phyloP scores from a whole-genome alignment of 139 green algal genomes.

The Closterium sp. region DNA sequence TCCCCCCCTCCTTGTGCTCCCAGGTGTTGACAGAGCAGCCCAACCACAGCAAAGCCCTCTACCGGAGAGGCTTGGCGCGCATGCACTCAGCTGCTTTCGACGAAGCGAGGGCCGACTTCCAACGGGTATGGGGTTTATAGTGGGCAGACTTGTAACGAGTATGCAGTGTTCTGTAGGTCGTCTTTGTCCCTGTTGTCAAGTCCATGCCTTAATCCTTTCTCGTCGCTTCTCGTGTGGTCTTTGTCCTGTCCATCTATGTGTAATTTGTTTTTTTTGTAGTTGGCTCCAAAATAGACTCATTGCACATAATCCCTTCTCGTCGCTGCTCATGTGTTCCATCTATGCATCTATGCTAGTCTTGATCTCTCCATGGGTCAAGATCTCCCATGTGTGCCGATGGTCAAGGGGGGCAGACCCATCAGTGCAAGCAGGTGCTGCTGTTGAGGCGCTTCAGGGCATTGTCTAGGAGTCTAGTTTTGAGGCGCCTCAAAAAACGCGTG shows the following conservation, averaged over 20 bases:
- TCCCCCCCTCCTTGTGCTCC: neutral
- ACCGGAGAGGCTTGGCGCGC: neutral
- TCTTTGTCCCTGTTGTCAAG: neutral
- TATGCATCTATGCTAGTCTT: too few relatives aligned
- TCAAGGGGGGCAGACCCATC: neutral
- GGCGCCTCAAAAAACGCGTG: too few relatives aligned
- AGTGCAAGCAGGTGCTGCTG: neutral
- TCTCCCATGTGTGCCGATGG: too few relatives aligned
- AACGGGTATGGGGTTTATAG: too few relatives aligned
- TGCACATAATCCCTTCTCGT: too few relatives aligned
- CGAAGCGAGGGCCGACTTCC: neutral
- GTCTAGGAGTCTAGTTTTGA: too few relatives aligned
- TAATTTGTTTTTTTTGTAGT: neutral
- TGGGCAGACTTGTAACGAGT: neutral
- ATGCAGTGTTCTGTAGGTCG: neutral
- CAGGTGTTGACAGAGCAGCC: conserved; percentile 14
- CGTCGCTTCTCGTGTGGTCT: neutral
- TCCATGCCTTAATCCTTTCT: neutral
- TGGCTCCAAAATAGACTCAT: too few relatives aligned
- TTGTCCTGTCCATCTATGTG: neutral
- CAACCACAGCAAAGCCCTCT: neutral
- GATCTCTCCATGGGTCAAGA: too few relatives aligned
- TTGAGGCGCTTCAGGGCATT: neutral
- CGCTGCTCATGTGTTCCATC: too few relatives aligned
- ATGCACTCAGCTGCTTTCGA: neutral